Percentiles rank a stretch among this genome's conserved stretches.
Evolutionary conservation across 2,329 filamentous ascomycete genomes (phyloP).

Genomic region (Reticulascus tulasneorum): DNA sequence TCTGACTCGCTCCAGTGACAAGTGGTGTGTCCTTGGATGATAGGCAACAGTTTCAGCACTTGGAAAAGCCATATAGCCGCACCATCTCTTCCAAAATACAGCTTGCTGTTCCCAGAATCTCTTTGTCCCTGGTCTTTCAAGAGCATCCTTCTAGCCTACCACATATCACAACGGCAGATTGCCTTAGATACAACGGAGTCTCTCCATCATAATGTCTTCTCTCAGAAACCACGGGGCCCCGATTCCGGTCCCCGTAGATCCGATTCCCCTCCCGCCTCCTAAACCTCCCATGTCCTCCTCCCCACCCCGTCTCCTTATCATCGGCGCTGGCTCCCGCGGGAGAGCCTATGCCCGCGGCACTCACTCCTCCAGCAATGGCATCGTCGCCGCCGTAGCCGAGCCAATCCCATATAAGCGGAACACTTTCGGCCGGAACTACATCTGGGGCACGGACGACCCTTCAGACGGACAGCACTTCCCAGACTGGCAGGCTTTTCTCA

Average conservation of each 20-base stretch:
- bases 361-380: slow-evolving; percentile 57
- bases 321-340: slow-evolving; percentile 80
- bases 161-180: background rate
- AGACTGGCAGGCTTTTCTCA: slow-evolving; percentile 72
- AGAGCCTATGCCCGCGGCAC: slow-evolving; percentile 69
- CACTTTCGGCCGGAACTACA: slow-evolving; percentile 65
- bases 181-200: background rate
- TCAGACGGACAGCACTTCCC: slow-evolving; percentile 64
- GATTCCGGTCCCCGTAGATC: slow-evolving; percentile 7
- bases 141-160: too few relatives aligned
- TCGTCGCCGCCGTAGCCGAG: slow-evolving; percentile 77
- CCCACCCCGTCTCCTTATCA: slow-evolving; percentile 67
- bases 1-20: too few relatives aligned
- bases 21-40: too few relatives aligned
- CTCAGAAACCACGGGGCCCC: slow-evolving; percentile 10
- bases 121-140: too few relatives aligned
- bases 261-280: slow-evolving; percentile 27
- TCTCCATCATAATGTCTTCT: slow-evolving; percentile 8
- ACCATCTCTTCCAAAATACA: too few relatives aligned
- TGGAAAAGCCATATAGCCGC: too few relatives aligned
- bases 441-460: slow-evolving; percentile 58
- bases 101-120: too few relatives aligned
- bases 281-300: slow-evolving; percentile 41
- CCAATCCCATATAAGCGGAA: slow-evolving; percentile 73
- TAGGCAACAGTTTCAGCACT: too few relatives aligned